phyloP scores from a whole-genome alignment of 805 yeast species.

The Novakomyces olei region DNA sequence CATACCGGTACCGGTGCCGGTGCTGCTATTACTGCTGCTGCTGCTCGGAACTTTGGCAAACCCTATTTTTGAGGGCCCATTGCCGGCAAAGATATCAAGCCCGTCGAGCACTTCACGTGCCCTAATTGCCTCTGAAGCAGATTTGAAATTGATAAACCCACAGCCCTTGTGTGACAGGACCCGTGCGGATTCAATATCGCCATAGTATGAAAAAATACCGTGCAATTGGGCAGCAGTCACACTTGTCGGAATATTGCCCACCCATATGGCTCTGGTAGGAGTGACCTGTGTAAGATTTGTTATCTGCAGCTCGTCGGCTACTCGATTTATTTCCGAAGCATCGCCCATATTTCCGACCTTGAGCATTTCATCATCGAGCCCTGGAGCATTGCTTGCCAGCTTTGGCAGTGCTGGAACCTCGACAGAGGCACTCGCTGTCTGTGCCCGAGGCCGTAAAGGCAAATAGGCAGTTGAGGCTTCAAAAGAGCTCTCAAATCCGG shows the following conservation, averaged over 20 bases:
- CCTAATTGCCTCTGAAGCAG: conserved; percentile 51
- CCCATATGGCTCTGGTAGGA: conserved; percentile 54
- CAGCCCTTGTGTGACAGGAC: conserved; percentile 25
- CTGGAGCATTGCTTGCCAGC: neutral
- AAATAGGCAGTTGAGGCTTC: neutral
- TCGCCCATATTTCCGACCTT: neutral
- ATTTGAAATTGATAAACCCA: conserved; percentile 51
- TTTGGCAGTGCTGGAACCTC: neutral
- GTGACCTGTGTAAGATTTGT: too few relatives aligned
- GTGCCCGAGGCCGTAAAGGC: neutral
- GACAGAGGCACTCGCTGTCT: neutral
- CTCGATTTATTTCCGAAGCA: neutral
- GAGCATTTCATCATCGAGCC: neutral
- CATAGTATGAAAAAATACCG: conserved; percentile 40
- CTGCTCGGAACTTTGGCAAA: conserved; percentile 45
- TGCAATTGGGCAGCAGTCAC: conserved; percentile 33
- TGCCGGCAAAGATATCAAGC: conserved; percentile 61
- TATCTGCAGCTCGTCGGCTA: neutral
- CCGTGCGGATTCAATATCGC: conserved; percentile 36
- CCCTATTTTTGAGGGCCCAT: conserved; percentile 48
- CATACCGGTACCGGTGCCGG: neutral
- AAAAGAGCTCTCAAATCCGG: too few relatives aligned
- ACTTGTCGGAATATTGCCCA: conserved; percentile 56
- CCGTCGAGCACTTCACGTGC: conserved; percentile 64
- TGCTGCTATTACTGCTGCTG: neutral